phyloP scores from a whole-genome alignment of 129 eudicot species.

The Calendula officinalis region DNA sequence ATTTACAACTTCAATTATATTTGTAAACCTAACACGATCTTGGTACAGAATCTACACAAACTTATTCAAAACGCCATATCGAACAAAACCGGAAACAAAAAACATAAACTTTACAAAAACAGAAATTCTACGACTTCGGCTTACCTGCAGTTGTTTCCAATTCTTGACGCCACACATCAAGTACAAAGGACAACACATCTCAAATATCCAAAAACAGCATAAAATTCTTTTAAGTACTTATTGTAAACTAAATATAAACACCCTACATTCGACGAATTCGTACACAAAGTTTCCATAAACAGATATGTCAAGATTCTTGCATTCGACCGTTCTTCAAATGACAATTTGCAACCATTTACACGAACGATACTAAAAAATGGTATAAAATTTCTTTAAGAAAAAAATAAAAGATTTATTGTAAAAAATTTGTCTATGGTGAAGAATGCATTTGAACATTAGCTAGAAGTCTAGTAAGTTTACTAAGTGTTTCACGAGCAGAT shows the following conservation, averaged over 20 bases:
- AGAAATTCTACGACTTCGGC: too few relatives aligned
- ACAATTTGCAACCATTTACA: neutral
- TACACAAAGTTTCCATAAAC: neutral
- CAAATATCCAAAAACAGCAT: neutral
- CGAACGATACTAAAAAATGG: constrained; percentile 23
- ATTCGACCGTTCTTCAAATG: neutral
- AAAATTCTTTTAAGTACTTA: constrained; percentile 21
- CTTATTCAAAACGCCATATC: too few relatives aligned
- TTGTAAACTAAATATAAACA: constrained; percentile 28
- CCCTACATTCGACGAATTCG: constrained; percentile 22
- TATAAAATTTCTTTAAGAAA: constrained; percentile 34
- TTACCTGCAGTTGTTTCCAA: too few relatives aligned
- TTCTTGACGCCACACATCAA: too few relatives aligned
- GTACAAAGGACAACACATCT: too few relatives aligned
- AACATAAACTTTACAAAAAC: too few relatives aligned
- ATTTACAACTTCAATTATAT: too few relatives aligned
- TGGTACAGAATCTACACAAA: too few relatives aligned
- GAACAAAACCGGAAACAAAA: too few relatives aligned
- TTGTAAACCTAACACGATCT: too few relatives aligned
- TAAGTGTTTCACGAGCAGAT: constrained; percentile 81
- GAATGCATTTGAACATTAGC: constrained; percentile 81
- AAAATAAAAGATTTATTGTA: constrained; percentile 32
- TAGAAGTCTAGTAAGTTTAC: constrained; percentile 75
- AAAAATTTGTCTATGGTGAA: constrained; percentile 54
- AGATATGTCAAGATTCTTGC: constrained; percentile 14